Evolutionary conservation across 2,329 filamentous ascomycete species (phyloP).

Genomic region (Penicillium sp.): DNA sequence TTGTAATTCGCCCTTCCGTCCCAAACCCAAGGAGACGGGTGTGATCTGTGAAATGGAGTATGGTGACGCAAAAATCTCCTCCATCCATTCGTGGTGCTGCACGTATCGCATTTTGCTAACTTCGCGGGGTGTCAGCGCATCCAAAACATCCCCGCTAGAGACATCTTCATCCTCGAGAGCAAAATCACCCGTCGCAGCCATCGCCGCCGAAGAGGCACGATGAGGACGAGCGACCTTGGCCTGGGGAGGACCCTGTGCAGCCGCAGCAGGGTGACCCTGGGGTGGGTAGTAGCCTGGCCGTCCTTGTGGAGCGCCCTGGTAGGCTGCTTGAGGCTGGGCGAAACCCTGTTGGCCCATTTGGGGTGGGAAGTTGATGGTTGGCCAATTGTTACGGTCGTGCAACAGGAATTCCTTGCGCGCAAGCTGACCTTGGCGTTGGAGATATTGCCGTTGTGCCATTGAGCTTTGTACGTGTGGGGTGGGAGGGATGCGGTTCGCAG

Average conservation of each 20-base stretch:
- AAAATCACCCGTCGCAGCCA: slow-evolving; percentile 49
- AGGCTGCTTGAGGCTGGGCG: slow-evolving; percentile 53
- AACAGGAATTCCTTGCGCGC: slow-evolving; percentile 94
- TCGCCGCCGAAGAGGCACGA: slow-evolving; percentile 44
- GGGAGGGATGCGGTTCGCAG: slow-evolving; percentile 61
- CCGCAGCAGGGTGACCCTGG: slow-evolving; percentile 32
- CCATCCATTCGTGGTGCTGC: slow-evolving; percentile 99
- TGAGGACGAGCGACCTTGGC: slow-evolving; percentile 47
- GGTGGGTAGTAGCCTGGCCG: slow-evolving; percentile 43
- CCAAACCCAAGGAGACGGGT: slow-evolving; percentile 84
- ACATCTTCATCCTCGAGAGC: slow-evolving; percentile 85
- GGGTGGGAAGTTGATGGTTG: slow-evolving; percentile 73
- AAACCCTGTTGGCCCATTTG: slow-evolving; percentile 57
- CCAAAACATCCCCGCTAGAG: slow-evolving; percentile 83
- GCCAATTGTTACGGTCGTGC: slow-evolving; percentile 87
- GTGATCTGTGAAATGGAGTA: slow-evolving; percentile 84
- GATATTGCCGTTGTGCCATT: slow-evolving; percentile 55
- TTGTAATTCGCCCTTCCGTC: slow-evolving; percentile 80
- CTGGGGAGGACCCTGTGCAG: slow-evolving; percentile 27
- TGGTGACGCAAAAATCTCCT: slow-evolving; percentile 90
- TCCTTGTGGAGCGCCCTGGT: slow-evolving; percentile 39
- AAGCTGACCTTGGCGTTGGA: slow-evolving; percentile 78
- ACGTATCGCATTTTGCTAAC: slow-evolving; percentile 85
- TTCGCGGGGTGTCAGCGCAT: slow-evolving; percentile 85
- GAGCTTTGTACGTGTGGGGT: slow-evolving; percentile 46